Conservation (phyloP, 2,329 filamentous ascomycete species). For the Aspergillus felis region DNA sequence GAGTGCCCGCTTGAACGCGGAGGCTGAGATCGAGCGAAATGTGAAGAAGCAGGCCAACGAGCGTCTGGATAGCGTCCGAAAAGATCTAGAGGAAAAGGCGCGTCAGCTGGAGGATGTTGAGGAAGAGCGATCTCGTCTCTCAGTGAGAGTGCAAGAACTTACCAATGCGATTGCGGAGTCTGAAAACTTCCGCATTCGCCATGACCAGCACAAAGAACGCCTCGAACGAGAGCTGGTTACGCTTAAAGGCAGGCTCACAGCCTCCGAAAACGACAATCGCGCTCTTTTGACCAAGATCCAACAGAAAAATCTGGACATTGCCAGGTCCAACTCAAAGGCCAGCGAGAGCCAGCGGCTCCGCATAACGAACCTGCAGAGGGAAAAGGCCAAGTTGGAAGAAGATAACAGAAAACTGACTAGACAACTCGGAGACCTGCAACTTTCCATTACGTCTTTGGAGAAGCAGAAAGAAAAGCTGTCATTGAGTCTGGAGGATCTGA, state of each 20-base stretch:
- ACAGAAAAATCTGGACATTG: slow-evolving; percentile 95
- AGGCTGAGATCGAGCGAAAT: slow-evolving; percentile 73
- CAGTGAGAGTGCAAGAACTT: slow-evolving; percentile 75
- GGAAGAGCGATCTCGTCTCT: slow-evolving; percentile 70
- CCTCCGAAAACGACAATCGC: slow-evolving; percentile 94
- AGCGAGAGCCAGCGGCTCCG: slow-evolving; percentile 79
- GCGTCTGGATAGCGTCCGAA: slow-evolving; percentile 70
- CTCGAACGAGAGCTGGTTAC: slow-evolving; percentile 88
- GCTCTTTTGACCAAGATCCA: slow-evolving; percentile 95
- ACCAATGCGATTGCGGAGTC: slow-evolving; percentile 85
- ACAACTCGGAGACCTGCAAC: slow-evolving; percentile 79
- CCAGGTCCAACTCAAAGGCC: slow-evolving; percentile 79
- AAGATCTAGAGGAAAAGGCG: slow-evolving; percentile 76
- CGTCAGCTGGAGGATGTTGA: slow-evolving; percentile 75
- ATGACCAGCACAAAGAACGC: slow-evolving; percentile 91
- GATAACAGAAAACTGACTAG: slow-evolving; percentile 75
- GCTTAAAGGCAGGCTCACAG: slow-evolving; percentile 80
- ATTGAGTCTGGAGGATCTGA: slow-evolving; percentile 83
- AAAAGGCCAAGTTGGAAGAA: slow-evolving; percentile 79
- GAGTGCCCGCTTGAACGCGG: slow-evolving; percentile 77
- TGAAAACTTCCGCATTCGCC: slow-evolving; percentile 80
- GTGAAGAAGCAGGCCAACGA: slow-evolving; percentile 76
- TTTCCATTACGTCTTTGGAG: slow-evolving; percentile 77
- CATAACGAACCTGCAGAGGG: slow-evolving; percentile 70
- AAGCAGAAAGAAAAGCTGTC: slow-evolving; percentile 94